Evolutionary conservation across 108 stramenopile genomes (phyloP).

Genomic region (Cylindrotheca fusiformis): DNA sequence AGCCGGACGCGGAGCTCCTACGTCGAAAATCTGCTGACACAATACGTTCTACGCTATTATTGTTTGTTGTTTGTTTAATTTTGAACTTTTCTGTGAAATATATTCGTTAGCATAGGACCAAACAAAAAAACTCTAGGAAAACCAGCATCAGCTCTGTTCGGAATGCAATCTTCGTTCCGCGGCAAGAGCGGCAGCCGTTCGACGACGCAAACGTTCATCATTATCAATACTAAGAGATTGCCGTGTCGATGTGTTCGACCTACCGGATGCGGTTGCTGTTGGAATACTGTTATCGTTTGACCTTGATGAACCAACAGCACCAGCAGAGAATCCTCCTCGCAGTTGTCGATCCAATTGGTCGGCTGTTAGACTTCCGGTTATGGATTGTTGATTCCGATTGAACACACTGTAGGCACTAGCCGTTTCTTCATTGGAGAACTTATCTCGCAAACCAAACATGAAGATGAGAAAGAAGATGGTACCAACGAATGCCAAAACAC

Average conservation of each 20-base stretch:
- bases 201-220: slow-evolving; percentile 16
- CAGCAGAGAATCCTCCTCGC: slow-evolving; percentile 11
- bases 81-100: no score
- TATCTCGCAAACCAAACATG: slow-evolving; percentile 30
- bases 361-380: slow-evolving; percentile 30
- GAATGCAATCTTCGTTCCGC: slow-evolving; percentile 28
- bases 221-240: not conserved
- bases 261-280: not conserved
- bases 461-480: slow-evolving; percentile 22
- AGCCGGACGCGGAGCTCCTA: no score
- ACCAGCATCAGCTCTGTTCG: no score
- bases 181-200: slow-evolving; percentile 30
- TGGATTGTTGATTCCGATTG: slow-evolving; percentile 25
- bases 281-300: slow-evolving; percentile 7
- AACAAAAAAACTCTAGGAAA: no score
- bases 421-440: slow-evolving; percentile 30
- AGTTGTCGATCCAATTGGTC: slow-evolving; percentile 31
- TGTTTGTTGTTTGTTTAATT: no score
- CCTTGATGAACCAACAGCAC: not conserved
- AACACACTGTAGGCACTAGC: slow-evolving; percentile 40
- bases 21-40: no score
- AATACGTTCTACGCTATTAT: no score
- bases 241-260: not conserved
- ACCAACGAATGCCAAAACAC: slow-evolving; percentile 28
- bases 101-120: no score